Evolutionary conservation across 2,329 filamentous ascomycete genomes (phyloP).

Genomic region (Alternaria postmessia): DNA sequence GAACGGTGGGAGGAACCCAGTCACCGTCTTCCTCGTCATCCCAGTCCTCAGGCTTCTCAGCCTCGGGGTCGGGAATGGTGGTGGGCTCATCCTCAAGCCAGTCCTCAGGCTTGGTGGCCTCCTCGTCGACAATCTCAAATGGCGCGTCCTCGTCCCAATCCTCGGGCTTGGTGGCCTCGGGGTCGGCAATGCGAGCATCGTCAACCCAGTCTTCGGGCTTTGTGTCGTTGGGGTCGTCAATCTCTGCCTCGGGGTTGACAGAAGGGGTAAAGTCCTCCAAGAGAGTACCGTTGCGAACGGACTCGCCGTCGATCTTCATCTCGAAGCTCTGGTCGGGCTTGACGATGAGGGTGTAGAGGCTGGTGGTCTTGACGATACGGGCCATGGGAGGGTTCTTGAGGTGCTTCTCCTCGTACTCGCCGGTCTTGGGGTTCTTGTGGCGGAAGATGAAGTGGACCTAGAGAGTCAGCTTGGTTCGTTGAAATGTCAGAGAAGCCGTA

Average conservation of each 20-base stretch:
- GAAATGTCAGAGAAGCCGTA: conserved; percentile 50
- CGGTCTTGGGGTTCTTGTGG: conserved; percentile 99
- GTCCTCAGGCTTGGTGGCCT: conserved; percentile 89
- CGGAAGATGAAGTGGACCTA: conserved; percentile 94
- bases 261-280: conserved; percentile 91
- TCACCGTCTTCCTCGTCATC: conserved; percentile 99
- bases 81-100: conserved; percentile 92
- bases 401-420: conserved; percentile 99
- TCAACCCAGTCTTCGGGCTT: conserved; percentile 98
- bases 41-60: conserved; percentile 98
- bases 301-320: conserved; percentile 90
- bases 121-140: conserved; percentile 93
- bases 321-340: conserved; percentile 95
- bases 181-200: conserved; percentile 87
- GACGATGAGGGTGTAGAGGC: conserved; percentile 96
- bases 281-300: conserved; percentile 87
- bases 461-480: conserved; percentile 28
- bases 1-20: conserved; percentile 87
- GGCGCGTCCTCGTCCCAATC: conserved; percentile 99
- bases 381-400: conserved; percentile 82
- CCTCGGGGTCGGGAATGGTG: conserved; percentile 88
- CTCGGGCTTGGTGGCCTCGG: conserved; percentile 93
- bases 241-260: conserved; percentile 95
- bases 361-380: conserved; percentile 87
- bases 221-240: conserved; percentile 89